phyloP scores from a whole-genome alignment of 192 early-diverging fungal species.

The Gryganskiella cystojenkinii region DNA sequence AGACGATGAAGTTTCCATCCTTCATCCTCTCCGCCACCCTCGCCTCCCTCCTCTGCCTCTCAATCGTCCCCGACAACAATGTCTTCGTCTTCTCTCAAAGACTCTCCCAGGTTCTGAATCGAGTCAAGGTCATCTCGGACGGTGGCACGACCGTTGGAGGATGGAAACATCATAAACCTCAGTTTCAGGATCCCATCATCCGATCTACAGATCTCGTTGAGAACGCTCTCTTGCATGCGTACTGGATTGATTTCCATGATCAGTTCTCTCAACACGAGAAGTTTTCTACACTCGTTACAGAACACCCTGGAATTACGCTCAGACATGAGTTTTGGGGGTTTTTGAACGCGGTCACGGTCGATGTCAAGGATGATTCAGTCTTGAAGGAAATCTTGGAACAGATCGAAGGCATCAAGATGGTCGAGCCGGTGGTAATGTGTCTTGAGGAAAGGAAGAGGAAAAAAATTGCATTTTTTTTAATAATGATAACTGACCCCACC shows the following conservation, averaged over 20 bases:
- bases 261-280: conserved; percentile 23
- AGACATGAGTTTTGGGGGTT: conserved; percentile 43
- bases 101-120: conserved; percentile 5
- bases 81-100: neutral
- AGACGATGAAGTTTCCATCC: conserved; percentile 17
- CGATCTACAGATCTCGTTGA: conserved; percentile 12
- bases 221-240: conserved; percentile 35
- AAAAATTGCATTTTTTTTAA: no score
- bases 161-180: conserved; percentile 19
- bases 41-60: conserved; percentile 10
- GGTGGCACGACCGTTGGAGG: conserved; percentile 35
- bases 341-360: conserved; percentile 33
- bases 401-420: conserved; percentile 31
- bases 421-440: conserved; percentile 51
- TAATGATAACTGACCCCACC: no score
- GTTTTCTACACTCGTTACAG: conserved; percentile 24
- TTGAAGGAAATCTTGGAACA: conserved; percentile 27
- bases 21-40: conserved; percentile 27
- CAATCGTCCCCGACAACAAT: neutral
- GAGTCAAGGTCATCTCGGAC: conserved; percentile 31
- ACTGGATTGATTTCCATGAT: conserved; percentile 51
- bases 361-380: conserved; percentile 18
- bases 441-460: no score
- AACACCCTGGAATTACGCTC: conserved; percentile 36
- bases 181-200: conserved; percentile 44